Conservation (phyloP, 2,329 filamentous ascomycete species). For the Chrysoporthe austroafricana region DNA sequence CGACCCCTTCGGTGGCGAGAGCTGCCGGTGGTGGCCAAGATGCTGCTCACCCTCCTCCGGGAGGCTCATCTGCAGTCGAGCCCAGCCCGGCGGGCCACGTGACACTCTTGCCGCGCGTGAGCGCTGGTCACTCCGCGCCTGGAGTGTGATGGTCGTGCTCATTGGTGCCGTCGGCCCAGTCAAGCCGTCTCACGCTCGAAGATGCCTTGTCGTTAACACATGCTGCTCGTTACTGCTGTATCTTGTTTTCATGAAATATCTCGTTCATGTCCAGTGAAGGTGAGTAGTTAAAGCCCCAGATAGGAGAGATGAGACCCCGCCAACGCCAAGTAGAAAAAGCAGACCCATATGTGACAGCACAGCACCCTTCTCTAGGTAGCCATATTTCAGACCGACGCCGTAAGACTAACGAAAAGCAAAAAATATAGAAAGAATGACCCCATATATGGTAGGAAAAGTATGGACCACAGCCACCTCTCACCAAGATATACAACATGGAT, state of each 20-base stretch:
- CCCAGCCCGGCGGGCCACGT: neutral
- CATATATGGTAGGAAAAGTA: slow-evolving; percentile 22
- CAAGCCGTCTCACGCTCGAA: slow-evolving; percentile 8
- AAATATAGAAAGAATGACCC: slow-evolving; percentile 5
- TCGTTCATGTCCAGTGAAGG: slow-evolving; percentile 29
- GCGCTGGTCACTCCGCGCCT: neutral
- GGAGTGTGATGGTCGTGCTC: neutral
- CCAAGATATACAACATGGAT: slow-evolving; percentile 11
- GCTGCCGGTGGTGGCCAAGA: neutral
- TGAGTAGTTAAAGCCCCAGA: slow-evolving; percentile 13
- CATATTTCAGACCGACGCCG: slow-evolving; percentile 5
- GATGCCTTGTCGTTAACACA: slow-evolving; percentile 31
- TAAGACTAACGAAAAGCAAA: neutral
- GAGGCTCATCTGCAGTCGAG: no score
- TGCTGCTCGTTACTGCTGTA: slow-evolving; percentile 33
- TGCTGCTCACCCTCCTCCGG: neutral
- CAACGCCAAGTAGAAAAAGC: slow-evolving; percentile 16
- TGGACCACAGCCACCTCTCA: slow-evolving; percentile 14
- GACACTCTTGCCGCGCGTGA: neutral
- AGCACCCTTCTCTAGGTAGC: neutral
- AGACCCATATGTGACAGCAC: slow-evolving; percentile 4
- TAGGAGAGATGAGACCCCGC: slow-evolving; percentile 4
- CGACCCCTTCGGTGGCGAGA: neutral
- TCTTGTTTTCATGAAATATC: slow-evolving; percentile 29
- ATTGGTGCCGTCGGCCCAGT: slow-evolving; percentile 6